phyloP scores from a whole-genome alignment of 2,329 filamentous ascomycete genomes.

The Monosporascus sp. region DNA sequence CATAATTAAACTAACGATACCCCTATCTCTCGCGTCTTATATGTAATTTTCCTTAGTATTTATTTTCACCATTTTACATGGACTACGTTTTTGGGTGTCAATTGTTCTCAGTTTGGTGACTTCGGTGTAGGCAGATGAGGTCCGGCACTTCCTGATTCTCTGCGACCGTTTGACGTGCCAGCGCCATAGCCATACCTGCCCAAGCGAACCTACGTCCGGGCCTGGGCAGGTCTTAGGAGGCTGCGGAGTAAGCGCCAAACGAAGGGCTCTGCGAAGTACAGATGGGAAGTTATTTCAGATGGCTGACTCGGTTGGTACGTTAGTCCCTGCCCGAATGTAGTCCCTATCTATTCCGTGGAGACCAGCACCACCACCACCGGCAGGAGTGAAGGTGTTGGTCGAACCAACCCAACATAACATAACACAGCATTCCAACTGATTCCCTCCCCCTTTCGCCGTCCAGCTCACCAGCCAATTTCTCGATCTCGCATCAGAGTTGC shows the following conservation, averaged over 20 bases:
- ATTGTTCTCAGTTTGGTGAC: too few species aligned
- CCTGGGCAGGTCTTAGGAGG: background rate
- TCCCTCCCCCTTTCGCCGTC: background rate
- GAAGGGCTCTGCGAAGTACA: slow-evolving; percentile 1
- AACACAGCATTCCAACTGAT: background rate
- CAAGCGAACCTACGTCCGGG: background rate
- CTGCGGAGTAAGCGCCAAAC: background rate
- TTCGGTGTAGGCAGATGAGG: background rate
- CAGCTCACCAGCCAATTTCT: background rate
- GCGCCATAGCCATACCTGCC: background rate
- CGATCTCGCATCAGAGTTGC: background rate
- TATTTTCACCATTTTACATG: too few species aligned
- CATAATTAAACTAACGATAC: background rate
- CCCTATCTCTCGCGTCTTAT: background rate
- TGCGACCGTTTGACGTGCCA: too few species aligned
- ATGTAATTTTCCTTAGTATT: too few species aligned
- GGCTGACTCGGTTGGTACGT: slow-evolving; percentile 50
- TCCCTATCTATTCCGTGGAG: slow-evolving; percentile 9
- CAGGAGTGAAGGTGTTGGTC: background rate
- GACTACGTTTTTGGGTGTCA: too few species aligned
- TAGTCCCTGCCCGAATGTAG: slow-evolving; percentile 7
- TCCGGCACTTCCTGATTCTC: too few species aligned
- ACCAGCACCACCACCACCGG: background rate
- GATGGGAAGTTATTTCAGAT: slow-evolving; percentile 19
- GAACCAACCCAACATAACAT: background rate